Conservation (phyloP, 2,329 filamentous ascomycete genomes). For the Claviceps quebecensis region DNA sequence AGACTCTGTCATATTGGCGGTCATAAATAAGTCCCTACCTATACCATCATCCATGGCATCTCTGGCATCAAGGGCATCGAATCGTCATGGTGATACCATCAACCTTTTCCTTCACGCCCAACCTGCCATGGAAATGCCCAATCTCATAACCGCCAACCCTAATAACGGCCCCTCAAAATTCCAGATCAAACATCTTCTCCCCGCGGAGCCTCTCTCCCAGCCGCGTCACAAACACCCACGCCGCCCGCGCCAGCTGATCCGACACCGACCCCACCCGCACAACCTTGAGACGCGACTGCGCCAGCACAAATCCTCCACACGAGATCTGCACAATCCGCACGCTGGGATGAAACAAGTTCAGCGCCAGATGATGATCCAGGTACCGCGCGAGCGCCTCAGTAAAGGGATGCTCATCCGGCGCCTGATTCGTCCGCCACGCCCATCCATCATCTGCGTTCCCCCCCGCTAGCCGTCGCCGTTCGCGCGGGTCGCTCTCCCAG, state of each 20-base stretch:
- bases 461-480: constrained; percentile 32
- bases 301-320: constrained; percentile 41
- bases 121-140: not conserved
- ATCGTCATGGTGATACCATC: too few species aligned
- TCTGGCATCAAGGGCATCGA: too few species aligned
- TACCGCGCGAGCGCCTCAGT: constrained; percentile 36
- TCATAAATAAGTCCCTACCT: too few species aligned
- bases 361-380: constrained; percentile 35
- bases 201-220: constrained; percentile 20
- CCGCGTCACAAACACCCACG: constrained; percentile 24
- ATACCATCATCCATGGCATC: too few species aligned
- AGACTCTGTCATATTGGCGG: too few species aligned
- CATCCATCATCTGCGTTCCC: constrained; percentile 37
- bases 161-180: not conserved
- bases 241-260: constrained; percentile 19
- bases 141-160: not conserved
- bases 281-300: constrained; percentile 38
- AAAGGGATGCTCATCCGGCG: constrained; percentile 25
- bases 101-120: not conserved
- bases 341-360: constrained; percentile 42
- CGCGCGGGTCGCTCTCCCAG: constrained; percentile 21
- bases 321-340: constrained; percentile 39
- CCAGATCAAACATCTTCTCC: constrained; percentile 8
- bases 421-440: constrained; percentile 27
- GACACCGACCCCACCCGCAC: constrained; percentile 17